phyloP scores from a whole-genome alignment of 306 rosid genomes.

The Phaseolus lunatus region DNA sequence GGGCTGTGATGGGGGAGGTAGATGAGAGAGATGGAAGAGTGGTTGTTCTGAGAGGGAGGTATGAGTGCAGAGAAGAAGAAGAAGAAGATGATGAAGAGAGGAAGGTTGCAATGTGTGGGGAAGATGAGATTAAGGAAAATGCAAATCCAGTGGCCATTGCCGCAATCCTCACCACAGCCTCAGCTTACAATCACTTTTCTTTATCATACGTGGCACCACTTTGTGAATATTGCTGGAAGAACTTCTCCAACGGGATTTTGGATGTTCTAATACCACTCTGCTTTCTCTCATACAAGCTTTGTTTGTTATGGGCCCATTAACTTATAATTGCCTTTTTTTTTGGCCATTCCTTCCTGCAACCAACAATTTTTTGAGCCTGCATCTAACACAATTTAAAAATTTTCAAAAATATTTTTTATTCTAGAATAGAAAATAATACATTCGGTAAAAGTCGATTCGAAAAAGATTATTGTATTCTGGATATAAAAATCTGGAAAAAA shows the following conservation, averaged over 20 bases:
- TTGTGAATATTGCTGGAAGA: background rate
- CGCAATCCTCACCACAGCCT: constrained; percentile 1
- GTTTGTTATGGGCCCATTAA: no score
- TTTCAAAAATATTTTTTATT: no score
- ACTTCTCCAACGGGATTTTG: background rate
- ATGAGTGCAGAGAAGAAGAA: constrained; percentile 21
- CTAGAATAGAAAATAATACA: no score
- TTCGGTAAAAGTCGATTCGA: no score
- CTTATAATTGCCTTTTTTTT: no score
- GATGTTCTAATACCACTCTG: background rate
- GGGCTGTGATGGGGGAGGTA: background rate
- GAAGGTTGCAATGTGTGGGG: constrained; percentile 48
- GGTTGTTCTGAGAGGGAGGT: constrained; percentile 15
- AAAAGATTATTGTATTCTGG: no score
- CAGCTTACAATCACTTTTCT: constrained; percentile 35
- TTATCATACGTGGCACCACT: constrained; percentile 35
- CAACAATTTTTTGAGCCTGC: no score
- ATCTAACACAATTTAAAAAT: no score
- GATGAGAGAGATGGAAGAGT: constrained; percentile 37
- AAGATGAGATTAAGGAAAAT: background rate
- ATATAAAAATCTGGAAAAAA: no score
- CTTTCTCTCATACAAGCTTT: no score
- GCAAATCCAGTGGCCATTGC: constrained; percentile 64
- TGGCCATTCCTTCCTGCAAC: no score
- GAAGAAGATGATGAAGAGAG: constrained; percentile 38